phyloP scores from a whole-genome alignment of 208 protist species.

The Acanthamoeba royreba region DNA sequence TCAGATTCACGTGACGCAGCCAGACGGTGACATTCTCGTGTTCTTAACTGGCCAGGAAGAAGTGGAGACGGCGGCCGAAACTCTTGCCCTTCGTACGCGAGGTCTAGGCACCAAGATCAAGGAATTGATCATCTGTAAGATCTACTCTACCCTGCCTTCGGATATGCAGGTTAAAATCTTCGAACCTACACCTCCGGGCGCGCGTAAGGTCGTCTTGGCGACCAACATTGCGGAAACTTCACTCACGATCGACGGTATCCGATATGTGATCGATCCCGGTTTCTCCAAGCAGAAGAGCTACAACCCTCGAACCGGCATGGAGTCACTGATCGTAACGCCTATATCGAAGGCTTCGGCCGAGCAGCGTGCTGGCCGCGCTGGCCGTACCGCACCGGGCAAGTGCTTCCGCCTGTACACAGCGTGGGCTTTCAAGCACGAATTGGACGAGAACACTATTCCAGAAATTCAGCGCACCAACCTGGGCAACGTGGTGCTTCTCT shows the following conservation, averaged over 20 bases:
- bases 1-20: slow-evolving; percentile 90
- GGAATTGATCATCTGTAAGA: slow-evolving; percentile 81
- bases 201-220: slow-evolving; percentile 94
- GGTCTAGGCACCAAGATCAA: slow-evolving; percentile 83
- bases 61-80: slow-evolving; percentile 85
- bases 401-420: slow-evolving; percentile 97
- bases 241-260: slow-evolving; percentile 98
- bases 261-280: slow-evolving; percentile 97
- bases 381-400: slow-evolving; percentile 94
- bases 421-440: slow-evolving; percentile 89
- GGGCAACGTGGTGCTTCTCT: slow-evolving; percentile 94
- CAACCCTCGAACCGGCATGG: slow-evolving; percentile 96
- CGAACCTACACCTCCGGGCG: slow-evolving; percentile 85
- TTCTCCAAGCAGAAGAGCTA: slow-evolving; percentile 97
- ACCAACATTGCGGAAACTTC: slow-evolving; percentile 99
- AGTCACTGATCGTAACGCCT: slow-evolving; percentile 88
- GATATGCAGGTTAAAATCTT: slow-evolving; percentile 95
- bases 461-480: slow-evolving; percentile 98
- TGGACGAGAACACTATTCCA: slow-evolving; percentile 93
- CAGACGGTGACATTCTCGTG: slow-evolving; percentile 88
- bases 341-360: slow-evolving; percentile 91
- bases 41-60: slow-evolving; percentile 93
- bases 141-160: slow-evolving; percentile 96
- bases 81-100: slow-evolving; percentile 76
- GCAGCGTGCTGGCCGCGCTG: slow-evolving; percentile 96